Evolutionary conservation across 768 basidiomycete genomes (phyloP).

Genomic region (Sporobolomyces phaffii): DNA sequence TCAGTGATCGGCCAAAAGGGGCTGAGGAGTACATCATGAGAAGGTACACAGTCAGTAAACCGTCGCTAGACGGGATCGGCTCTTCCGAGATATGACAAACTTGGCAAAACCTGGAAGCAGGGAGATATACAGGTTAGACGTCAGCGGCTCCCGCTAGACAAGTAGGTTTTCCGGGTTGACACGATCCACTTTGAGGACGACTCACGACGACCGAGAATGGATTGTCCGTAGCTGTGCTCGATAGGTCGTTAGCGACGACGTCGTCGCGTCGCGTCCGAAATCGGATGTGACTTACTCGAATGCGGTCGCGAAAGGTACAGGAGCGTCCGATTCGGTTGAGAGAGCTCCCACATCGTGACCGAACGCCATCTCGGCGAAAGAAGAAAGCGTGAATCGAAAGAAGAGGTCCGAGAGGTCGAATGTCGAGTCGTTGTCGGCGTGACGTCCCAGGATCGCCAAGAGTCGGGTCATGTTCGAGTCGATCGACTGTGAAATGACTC

Average conservation of each 20-base stretch:
- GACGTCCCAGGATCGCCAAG: neutral
- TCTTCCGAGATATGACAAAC: too few species aligned
- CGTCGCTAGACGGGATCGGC: too few species aligned
- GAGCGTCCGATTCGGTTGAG: slow-evolving; percentile 12
- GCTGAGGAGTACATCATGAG: neutral
- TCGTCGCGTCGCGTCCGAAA: too few species aligned
- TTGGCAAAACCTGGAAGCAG: too few species aligned
- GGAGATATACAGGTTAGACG: too few species aligned
- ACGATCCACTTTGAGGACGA: too few species aligned
- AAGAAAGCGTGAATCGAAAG: slow-evolving; percentile 29
- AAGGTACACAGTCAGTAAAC: too few species aligned
- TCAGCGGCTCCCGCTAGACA: too few species aligned
- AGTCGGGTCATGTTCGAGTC: neutral
- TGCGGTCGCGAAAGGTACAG: slow-evolving; percentile 14
- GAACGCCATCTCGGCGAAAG: slow-evolving; percentile 23
- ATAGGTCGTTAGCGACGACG: too few species aligned
- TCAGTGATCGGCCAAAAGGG: slow-evolving; percentile 27
- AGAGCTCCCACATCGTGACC: slow-evolving; percentile 3
- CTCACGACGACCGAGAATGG: too few species aligned
- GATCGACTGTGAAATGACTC: neutral
- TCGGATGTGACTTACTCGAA: slow-evolving; percentile 29
- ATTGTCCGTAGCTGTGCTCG: too few species aligned
- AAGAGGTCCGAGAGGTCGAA: slow-evolving; percentile 24
- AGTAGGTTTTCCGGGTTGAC: too few species aligned
- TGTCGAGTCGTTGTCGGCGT: slow-evolving; percentile 2